Base-by-base conservation (phyloP, 331 rosid genomes). In the Pyrus hybrid region DNA sequence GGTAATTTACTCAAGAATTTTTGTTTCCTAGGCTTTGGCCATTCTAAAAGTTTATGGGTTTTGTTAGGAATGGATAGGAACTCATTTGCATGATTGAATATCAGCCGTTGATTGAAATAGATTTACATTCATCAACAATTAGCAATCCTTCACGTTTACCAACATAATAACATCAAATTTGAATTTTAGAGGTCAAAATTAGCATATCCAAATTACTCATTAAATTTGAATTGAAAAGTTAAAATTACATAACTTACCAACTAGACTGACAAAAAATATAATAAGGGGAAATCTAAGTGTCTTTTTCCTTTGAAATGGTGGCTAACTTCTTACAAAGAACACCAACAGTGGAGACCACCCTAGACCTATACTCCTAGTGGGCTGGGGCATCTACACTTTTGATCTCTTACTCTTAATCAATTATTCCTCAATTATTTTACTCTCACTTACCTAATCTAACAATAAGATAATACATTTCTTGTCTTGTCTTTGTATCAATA, bases 261-360 rank as follows among this genome's bases (percentile, higher is more conserved):
- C 81, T 33, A 73, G 85, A 81, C 68, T 80, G 85, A 86, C 64
- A 74, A 60, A 47, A 72, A 80, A 81, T 81, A 81, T 73, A 84
- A 29, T 72, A 32, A 21, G 5, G 63, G 30, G 67, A 73, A 73
- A 70, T 66, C 41, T 62, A 1, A 76, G 20, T 63, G 78, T 86
- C 80, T 30, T 75, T 84, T 77, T 84, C 89, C 26, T 68, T 35
- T 81, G 79, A 73, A 76, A 71, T 72, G 78, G 74, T 74, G 70
- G 74, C 66, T 62, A 79, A 60, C 76, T 78, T 71, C 76, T 67
- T 4, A 58, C 68, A 63, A 80, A 63, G 70, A 49, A 53, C 77
- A 75, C 57, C 26, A 64, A 25, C 18, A 73, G 26, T 32, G 35
- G 29, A 83, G 37, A 63, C 20, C 21, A 29, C 67, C 26, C 64